Evolutionary conservation across 805 yeast species (phyloP).

Genomic region (Sugiyamaella floridensis): DNA sequence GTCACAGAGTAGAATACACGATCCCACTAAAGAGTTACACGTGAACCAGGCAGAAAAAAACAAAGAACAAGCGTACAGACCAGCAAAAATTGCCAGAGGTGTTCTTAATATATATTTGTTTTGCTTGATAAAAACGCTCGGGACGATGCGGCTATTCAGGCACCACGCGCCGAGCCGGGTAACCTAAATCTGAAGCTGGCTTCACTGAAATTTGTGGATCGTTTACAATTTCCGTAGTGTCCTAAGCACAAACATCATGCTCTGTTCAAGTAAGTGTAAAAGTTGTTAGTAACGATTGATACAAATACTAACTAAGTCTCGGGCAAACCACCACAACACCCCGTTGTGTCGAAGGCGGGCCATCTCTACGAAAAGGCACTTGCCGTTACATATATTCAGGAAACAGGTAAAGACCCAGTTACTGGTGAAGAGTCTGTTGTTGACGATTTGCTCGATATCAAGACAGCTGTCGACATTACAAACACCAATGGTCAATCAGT

Average conservation of each 20-base stretch:
- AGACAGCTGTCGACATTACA: conserved; percentile 5
- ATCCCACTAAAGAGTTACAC: background rate
- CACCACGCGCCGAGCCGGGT: background rate
- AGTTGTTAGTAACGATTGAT: too few species aligned
- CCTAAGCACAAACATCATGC: conserved; percentile 16
- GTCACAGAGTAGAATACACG: background rate
- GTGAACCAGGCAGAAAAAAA: background rate
- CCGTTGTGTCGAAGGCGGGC: conserved; percentile 51
- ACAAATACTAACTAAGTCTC: conserved; percentile 37
- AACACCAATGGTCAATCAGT: conserved; percentile 16
- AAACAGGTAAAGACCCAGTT: conserved; percentile 71
- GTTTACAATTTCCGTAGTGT: background rate
- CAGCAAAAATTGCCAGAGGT: background rate
- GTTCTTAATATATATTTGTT: background rate
- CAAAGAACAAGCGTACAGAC: background rate
- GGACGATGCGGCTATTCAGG: background rate
- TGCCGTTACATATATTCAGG: conserved; percentile 53
- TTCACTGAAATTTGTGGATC: conserved; percentile 1
- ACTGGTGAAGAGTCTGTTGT: conserved; percentile 50
- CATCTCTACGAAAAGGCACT: conserved; percentile 59
- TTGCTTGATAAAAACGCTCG: background rate
- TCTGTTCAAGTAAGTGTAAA: conserved; percentile 27
- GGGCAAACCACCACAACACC: conserved; percentile 60
- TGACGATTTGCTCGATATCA: conserved; percentile 51
- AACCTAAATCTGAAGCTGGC: background rate